phyloP scores from a whole-genome alignment of 345 rosid species.

The Ailanthus altissimus region DNA sequence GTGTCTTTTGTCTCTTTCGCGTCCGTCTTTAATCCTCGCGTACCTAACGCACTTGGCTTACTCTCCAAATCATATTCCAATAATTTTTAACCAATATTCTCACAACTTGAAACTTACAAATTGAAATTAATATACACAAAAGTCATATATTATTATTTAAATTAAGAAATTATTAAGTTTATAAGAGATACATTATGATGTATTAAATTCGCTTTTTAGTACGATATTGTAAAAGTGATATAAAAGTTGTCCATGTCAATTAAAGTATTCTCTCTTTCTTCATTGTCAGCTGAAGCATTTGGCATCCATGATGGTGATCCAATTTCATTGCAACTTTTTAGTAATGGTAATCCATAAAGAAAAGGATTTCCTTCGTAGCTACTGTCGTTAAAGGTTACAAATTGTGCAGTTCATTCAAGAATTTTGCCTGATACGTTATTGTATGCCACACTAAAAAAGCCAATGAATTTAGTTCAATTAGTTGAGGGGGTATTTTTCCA shows the following conservation, averaged over 20 bases:
- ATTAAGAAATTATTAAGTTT: too few relatives aligned
- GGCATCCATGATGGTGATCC: background rate
- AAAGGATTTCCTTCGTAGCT: conserved; percentile 15
- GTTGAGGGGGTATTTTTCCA: background rate
- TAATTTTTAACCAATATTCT: too few relatives aligned
- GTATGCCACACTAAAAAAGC: conserved; percentile 7
- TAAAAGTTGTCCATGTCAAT: background rate
- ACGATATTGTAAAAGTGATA: too few relatives aligned
- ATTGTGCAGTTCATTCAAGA: conserved; percentile 1
- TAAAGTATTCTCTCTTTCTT: background rate
- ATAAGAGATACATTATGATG: too few relatives aligned
- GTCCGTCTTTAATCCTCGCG: too few relatives aligned
- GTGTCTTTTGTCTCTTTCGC: too few relatives aligned
- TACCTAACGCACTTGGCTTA: too few relatives aligned
- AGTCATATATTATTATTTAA: too few relatives aligned
- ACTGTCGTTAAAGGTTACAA: conserved; percentile 1
- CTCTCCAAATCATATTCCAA: too few relatives aligned
- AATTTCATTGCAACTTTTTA: background rate
- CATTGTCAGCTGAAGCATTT: background rate
- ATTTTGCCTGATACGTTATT: background rate
- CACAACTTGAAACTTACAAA: too few relatives aligned
- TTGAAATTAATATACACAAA: too few relatives aligned
- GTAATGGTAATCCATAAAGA: background rate
- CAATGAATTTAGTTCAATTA: background rate
- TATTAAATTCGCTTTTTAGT: too few relatives aligned